Evolutionary conservation across 768 basidiomycete genomes (phyloP), one percentile per base, ranked within the genome.

Genomic region (Dendrothele bispora): DNA sequence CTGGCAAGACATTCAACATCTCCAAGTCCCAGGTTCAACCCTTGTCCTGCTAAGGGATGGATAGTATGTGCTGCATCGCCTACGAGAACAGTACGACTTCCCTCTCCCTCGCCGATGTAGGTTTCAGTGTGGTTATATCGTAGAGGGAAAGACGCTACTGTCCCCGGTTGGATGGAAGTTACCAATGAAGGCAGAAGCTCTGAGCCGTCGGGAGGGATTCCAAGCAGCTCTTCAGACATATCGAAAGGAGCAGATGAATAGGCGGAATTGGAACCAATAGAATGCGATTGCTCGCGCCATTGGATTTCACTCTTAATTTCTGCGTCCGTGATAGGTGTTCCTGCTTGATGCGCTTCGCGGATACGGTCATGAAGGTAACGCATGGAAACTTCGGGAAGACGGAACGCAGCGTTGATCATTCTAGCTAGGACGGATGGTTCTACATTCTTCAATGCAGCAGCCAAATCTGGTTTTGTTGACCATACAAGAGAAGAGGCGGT

Each of bases 51-150:
- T 22, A 98, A 80, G 1, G 97, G 95, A 61, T 98, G 95, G 2
- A 93, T 73, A 0, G 91, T 91, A 60, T 98, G 97, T 15, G 95
- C 97, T 1, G 95, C 95, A 66, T 99, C 97, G 2, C 97, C 97
- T 1, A 98, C 80, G 7, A 98, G 82, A 2, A 86, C 94, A 1
- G 91, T 95, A 4, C 95, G 79, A 3, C 70, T 63, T 4, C 82
- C 78, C 26, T 53, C 48, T 0, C 81, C 83, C 59, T 84, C 84
- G 14, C 94, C 92, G 36, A 95, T 70, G 64, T 99, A 98, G 0
- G 77, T 65, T 29, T 94, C 90, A 2, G 91, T 87, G 55, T 98
- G 97, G 39, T 80, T 88, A 52, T 90, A 86, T 24, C 84, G 79
- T 5, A 98, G 70, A 2, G 97, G 95, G 71, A 98, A 99, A 2